Evolutionary conservation across 129 eudicot species (phyloP), one percentile per base, ranked within the genome.

Genomic region (Arctium minus): DNA sequence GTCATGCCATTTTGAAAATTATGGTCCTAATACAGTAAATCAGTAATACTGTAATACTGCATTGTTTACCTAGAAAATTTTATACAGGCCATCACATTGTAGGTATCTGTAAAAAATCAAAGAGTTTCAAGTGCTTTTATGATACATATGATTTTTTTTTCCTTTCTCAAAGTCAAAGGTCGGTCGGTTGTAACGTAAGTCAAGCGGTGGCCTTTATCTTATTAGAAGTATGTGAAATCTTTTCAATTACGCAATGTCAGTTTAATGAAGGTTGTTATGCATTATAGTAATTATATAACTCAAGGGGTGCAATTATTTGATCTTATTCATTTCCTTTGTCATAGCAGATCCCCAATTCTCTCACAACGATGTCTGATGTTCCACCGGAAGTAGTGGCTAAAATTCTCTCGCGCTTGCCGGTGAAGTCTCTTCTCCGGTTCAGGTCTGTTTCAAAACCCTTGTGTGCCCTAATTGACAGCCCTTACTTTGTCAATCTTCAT

Each of bases 361-460:
- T 37, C 15, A 32, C 73, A 70, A 72, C 68, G 17, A 83, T 83
- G 86, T 83, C 83, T 2, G 83, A 83, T 68, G 62, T 70, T 72
- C 86, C 65, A 12, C 82, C 68, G 17, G 82, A 29, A 12, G 40
- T 69, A 33, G 18, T 35, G 38, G 38, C 46, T 12, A 27, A 33
- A 2, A 67, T 69, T 69, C 81, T 82, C 86, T 76, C 81, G 2
- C 64, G 81, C 44, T 53, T 81, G 42, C 73, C 79, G 1, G 85
- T 73, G 79, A 65, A 64, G 35, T 60, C 81, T 78, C 73, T 78
- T 70, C 77, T 80, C 32, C 44, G 48, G 6, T 80, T 70, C 37
- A 80, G 78, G 75, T 71, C 83, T 50, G 83, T 80, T 72, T 84
- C 87, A 8, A 72, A 84, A 53, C 27, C 76, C 40, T 46, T 73